Base-by-base conservation (phyloP, 352 stramenopile genomes). In the Globisporangium radiosum region DNA sequence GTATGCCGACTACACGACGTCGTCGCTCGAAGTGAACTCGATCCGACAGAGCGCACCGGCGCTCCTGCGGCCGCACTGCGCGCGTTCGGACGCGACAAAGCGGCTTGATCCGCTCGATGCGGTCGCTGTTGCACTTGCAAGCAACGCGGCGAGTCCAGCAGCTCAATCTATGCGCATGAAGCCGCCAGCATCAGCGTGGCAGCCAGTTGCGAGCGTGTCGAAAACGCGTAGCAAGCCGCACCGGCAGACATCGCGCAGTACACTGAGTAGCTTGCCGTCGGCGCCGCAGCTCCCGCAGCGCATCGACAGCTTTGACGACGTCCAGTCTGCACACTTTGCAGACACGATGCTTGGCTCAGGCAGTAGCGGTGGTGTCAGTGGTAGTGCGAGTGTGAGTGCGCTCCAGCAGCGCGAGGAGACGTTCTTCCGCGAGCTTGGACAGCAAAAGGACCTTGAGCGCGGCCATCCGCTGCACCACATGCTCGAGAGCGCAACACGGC, bases 1-100 rank as follows among this genome's bases (percentile, higher is more conserved):
- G 5, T 99, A 98, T 64, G 83, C 92, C 8, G 87, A 98, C 66
- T 94, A 90, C 62, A 71, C 71, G 36, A 92, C 84, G 8, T 75
- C 71, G 38, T 79, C 82, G 7, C 70, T 94, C 17, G 84, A 94
- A 63, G 68, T 72, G 10, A 94, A 94, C 50, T 85, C 68, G 39
- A 65, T 94, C 15, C 73, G 75, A 0, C 65, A 75, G n/a, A 76
- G 72, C 39, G 80, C 73, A 4, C 84, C 84, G 37, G 79, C 81
- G 40, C 78, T 91, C n/a, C 64, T 94, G 15, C 73, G 78, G 2
- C 81, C 84, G 0, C 66, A 79, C 17, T 73, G 73, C 2, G 75
- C 89, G 43, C 74, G 79, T 7, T 66, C 68, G 5, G 81, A 87
- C 17, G 63, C 78, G 11, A 71, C 76, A 13, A 55, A 72, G 36